Conservation (phyloP, 2,329 filamentous ascomycete species). For the Botrytis byssoidea region DNA sequence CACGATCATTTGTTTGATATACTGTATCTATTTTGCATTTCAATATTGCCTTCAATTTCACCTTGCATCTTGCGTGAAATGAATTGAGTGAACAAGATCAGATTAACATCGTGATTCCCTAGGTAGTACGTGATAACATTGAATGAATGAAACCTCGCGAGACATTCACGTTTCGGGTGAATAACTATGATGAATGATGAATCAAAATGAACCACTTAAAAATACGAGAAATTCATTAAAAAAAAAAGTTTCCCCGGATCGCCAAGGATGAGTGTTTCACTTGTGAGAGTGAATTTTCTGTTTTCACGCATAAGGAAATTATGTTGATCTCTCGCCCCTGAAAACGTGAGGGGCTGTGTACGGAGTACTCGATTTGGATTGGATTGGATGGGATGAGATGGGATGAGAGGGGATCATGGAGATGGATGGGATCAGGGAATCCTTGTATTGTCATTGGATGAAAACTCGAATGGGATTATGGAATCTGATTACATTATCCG, state of each 20-base stretch:
- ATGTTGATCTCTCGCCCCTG: background rate
- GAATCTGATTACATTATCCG: background rate
- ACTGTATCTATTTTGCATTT: background rate
- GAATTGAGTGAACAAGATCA: background rate
- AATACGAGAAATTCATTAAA: constrained; percentile 2
- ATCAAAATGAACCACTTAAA: background rate
- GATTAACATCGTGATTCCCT: background rate
- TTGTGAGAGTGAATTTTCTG: background rate
- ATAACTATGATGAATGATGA: background rate
- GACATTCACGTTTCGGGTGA: background rate
- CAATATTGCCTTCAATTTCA: background rate
- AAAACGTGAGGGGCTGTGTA: background rate
- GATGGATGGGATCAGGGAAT: background rate
- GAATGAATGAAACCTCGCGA: background rate
- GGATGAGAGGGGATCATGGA: background rate
- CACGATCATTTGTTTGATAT: constrained; percentile 2
- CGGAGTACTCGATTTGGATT: background rate
- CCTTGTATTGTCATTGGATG: background rate
- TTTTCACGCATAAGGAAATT: constrained; percentile 2
- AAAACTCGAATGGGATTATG: background rate
- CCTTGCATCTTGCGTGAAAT: background rate
- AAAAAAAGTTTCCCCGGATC: background rate
- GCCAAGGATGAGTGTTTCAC: background rate
- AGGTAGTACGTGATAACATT: background rate
- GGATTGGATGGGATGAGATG: too few species aligned